Evolutionary conservation across 1,139 yeast genomes (phyloP), one percentile per base, ranked within the genome.

Genomic region (Kodamaea fungicola): DNA sequence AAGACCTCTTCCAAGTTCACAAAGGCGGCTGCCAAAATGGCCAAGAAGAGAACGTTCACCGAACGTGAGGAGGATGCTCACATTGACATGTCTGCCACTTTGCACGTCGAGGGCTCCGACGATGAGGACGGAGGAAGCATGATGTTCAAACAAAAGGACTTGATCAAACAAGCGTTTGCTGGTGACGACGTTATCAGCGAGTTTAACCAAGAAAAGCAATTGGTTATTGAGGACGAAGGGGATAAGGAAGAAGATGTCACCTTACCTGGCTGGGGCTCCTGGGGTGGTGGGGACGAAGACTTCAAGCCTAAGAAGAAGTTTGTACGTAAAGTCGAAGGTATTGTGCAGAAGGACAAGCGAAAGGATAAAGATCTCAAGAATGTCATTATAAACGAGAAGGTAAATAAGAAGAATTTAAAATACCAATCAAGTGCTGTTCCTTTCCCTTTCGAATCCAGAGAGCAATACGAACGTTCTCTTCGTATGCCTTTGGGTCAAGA

Each of bases 401-500:
- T 82, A 30, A 86, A 85, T 62, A 89, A 90, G 66, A 86, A 84
- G 74, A 83, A 81, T 54, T 67, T 79, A 56, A 87, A 87, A 60
- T 90, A 87, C 62, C 90, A 83, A 58, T 84, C 96, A 3, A 74
- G 82, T 33, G 79, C 82, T 21, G 96, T 92, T 35, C 98, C 98
- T 23, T 90, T 82, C 74, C 97, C 97, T 40, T 92, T 76, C 60
- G 97, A 92, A 62, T 83, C 83, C 42, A 75, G 83, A 55, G 98
- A 89, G 57, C 97, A 92, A 64, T 94, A 92, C 60, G 98, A 92
- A 61, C 77, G 96, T 56, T 82, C 95, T 3, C 70, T 92, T 52
- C 77, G 96, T 56, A 84, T 89, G 89, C 97, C 98, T n/a, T 70
- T 92, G 44, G 98, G 98, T 24, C 95, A 87, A 62, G 96, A 92